These are phyloP conservation scores for Melaleuca quinquenervia DNA, from an alignment of 345 rosid species.

Conservation along the genomic window DNA sequence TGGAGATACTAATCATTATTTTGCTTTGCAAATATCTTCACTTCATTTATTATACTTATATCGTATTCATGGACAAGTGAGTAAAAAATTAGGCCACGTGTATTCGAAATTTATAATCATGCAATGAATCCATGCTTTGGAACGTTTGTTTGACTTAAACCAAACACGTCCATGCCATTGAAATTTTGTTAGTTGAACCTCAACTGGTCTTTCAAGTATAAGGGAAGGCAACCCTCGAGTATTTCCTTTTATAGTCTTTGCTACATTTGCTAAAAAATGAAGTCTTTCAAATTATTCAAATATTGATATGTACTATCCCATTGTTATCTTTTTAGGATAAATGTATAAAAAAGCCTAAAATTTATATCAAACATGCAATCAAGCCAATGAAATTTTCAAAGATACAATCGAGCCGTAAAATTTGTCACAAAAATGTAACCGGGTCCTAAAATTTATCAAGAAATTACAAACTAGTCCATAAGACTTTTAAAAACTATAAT, in stretches of 20 bases:
- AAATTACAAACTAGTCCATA: too few relatives aligned
- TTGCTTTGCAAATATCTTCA: background rate
- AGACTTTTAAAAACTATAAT: too few relatives aligned
- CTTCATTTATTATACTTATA: background rate
- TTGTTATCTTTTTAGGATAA: too few relatives aligned
- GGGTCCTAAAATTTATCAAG: too few relatives aligned
- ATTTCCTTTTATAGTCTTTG: background rate
- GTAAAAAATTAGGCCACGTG: background rate
- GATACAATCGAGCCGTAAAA: too few relatives aligned
- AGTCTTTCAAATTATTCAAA: background rate
- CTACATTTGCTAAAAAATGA: background rate
- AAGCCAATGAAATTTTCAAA: too few relatives aligned
- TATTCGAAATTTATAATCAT: background rate
- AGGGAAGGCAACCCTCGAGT: background rate
- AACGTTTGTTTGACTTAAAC: background rate
- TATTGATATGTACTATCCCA: background rate
- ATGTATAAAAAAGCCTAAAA: too few relatives aligned
- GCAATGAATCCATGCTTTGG: background rate
- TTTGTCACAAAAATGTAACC: too few relatives aligned
- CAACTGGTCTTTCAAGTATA: too few relatives aligned
- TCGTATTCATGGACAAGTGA: background rate
- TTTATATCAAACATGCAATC: too few relatives aligned
- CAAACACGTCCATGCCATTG: background rate
- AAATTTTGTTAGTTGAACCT: background rate
- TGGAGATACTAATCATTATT: background rate